Evolutionary conservation across 2,329 filamentous ascomycete species (phyloP), one percentile per base, ranked within the genome.

Genomic region (Septoria petroselini): DNA sequence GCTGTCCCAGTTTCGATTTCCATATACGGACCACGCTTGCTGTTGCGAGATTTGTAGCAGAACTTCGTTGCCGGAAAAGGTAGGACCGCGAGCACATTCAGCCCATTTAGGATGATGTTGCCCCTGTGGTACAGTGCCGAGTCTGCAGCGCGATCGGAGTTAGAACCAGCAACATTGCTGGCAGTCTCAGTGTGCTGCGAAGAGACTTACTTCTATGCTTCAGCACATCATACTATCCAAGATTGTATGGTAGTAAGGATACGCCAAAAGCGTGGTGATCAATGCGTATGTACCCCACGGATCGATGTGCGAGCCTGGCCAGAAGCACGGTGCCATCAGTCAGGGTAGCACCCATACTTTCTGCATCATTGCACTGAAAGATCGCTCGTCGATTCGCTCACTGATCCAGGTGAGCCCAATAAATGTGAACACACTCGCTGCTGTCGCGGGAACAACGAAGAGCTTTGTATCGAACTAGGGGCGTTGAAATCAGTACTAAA

Each of bases 281-380:
- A 73, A 51, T 0, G 57, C 59, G 54, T 63, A 73, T 29, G 67
- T 68, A 0, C 58, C 54, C 71, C 70, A 73, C 3, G 57, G 59
- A 3, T 66, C 66, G 11, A 63, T 57, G 54, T 71, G 65, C 1
- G 69, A 56, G 2, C 71, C 71, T 0, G 72, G 70, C 71, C 75
- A 76, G 45, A 55, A 73, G 57, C 66, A 67, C 2, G 82, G 68
- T 0, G 75, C 73, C 33, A 83, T 63, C 27, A 85, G 58, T 50
- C 80, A 79, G 0, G 81, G 81, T 3, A 85, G 66, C 1, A 74
- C 70, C 82, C 82, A 85, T 6, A 85, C 56, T 48, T 82, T 68
- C 33, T 74, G 76, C 3, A 74, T 67, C 29, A 77, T 70, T 12
- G 73, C 66, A 11, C 77, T 67, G 1, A 80, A 63, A 2, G 75